Base-by-base conservation (phyloP, 2,329 filamentous ascomycete genomes). In the Aspergillus piperis region DNA sequence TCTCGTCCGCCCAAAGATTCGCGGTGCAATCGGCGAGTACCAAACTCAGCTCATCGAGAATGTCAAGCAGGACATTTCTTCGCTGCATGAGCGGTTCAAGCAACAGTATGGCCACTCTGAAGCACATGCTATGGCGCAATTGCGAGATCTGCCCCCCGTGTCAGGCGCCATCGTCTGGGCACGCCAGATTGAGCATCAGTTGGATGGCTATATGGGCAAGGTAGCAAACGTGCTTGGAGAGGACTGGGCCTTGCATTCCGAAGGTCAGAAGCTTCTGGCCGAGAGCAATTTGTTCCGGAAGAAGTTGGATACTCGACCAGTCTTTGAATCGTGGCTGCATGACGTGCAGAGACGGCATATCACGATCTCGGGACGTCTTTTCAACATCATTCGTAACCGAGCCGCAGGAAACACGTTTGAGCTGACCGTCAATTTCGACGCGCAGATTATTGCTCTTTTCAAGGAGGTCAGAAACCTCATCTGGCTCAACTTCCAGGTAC, bases 21-120 rank as follows among this genome's bases (percentile, higher is more conserved):
- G 95, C 66, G 93, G 96, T 67, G 96, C 95, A 58, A 99, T 99
- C 71, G 91, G 92, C 47, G 94, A 99, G 78, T 99, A 99, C 74
- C 95, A 99, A 77, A 95, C 94, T 4, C 93, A 97, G 77, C 87
- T 99, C 36, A 96, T 99, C 75, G 93, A 97, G 70, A 96, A 96
- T 69, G 95, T 99, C 70, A 98, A 98, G 76, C 89, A 92, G 71
- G 96, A 96, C 71, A 99, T 99, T 68, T 89, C 91, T 47, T 88
- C 89, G 4, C 84, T 99, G 27, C 96, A 99, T 69, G 92, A 98
- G 79, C 90, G 95, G 30, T 99, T 98, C 83, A 99, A 98, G 80
- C 92, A 96, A 74, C 95, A 99, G 73, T 99, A 99, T 76, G 96
- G 93, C 2, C 92, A 98, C 73, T 98, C 96, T 0, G 95, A 99